phyloP scores from a whole-genome alignment of 108 stramenopile species.

The Cafeteria roenbergensis region DNA sequence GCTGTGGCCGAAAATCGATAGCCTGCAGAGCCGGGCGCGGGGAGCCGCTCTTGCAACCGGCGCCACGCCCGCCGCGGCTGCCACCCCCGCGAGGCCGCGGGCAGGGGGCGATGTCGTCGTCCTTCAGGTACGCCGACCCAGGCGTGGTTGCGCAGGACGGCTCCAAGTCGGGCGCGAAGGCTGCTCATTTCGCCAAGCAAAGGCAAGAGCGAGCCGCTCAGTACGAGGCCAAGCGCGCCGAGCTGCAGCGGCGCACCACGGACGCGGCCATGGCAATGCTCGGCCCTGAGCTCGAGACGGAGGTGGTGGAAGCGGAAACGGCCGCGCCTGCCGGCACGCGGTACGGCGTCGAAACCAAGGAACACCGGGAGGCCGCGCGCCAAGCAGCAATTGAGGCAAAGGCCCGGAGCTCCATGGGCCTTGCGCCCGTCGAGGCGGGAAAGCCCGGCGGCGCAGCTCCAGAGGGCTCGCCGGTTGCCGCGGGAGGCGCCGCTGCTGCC shows the following conservation, averaged over 20 bases:
- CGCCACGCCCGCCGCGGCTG: too few species aligned
- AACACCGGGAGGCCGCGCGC: neutral
- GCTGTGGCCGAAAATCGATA: too few species aligned
- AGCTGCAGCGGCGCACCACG: neutral
- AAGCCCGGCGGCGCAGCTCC: neutral
- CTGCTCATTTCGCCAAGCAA: constrained; percentile 8
- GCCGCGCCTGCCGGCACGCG: neutral
- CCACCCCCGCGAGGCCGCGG: too few species aligned
- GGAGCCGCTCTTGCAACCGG: too few species aligned
- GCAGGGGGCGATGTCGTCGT: too few species aligned
- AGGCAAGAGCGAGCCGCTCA: neutral
- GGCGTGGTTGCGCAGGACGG: constrained; percentile 1
- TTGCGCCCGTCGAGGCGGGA: neutral
- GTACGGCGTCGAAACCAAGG: constrained; percentile 5
- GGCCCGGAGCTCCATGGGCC: neutral
- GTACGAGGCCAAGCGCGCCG: neutral
- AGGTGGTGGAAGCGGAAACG: neutral
- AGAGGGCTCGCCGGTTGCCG: neutral
- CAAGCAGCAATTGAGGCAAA: neutral
- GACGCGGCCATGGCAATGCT: neutral
- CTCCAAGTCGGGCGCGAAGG: neutral
- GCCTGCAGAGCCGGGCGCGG: too few species aligned
- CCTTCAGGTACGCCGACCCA: too few species aligned
- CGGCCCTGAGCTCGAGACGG: neutral
- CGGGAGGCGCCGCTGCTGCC: neutral